A percentile compares a stretch with the other conserved stretches of the same genome.
phyloP scores from a whole-genome alignment of 2,329 filamentous ascomycete genomes.

The Exophiala xenobiotica region DNA sequence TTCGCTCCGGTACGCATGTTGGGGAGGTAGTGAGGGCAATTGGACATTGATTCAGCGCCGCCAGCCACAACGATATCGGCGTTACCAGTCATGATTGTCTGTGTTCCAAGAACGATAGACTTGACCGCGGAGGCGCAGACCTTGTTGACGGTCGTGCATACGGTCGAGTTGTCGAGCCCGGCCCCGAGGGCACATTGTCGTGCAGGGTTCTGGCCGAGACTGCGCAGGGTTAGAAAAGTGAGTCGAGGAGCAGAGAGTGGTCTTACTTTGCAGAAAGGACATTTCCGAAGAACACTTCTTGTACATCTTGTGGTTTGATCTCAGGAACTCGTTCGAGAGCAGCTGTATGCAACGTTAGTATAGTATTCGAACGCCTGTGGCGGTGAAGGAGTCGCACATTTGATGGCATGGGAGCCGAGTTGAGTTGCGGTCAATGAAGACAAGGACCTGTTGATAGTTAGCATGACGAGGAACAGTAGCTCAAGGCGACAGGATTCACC shows the following conservation, averaged over 20 bases:
- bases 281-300: conserved; percentile 98
- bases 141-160: conserved; percentile 96
- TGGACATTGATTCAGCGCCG: conserved; percentile 98
- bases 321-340: conserved; percentile 82
- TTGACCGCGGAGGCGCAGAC: conserved; percentile 96
- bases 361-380: not conserved
- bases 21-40: conserved; percentile 92
- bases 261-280: conserved; percentile 88
- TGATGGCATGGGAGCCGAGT: conserved; percentile 88
- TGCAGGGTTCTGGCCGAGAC: conserved; percentile 92
- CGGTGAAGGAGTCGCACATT: conserved; percentile 59
- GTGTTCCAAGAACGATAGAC: conserved; percentile 88
- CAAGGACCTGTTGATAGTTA: conserved; percentile 65
- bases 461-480: conserved; percentile 1
- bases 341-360: conserved; percentile 41
- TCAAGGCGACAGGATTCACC: conserved; percentile 53
- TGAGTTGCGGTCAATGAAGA: conserved; percentile 83
- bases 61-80: conserved; percentile 90
- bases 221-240: conserved; percentile 39
- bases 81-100: conserved; percentile 96
- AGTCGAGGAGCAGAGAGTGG: conserved; percentile 7
- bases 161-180: conserved; percentile 74
- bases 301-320: conserved; percentile 83
- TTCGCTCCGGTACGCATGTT: conserved; percentile 83
- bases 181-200: conserved; percentile 89